Percentiles rank a stretch among this genome's conserved stretches.
These are phyloP conservation scores for Sclerotinia minor DNA, from an alignment of 2,329 filamentous ascomycete species.

Conservation along the genomic window DNA sequence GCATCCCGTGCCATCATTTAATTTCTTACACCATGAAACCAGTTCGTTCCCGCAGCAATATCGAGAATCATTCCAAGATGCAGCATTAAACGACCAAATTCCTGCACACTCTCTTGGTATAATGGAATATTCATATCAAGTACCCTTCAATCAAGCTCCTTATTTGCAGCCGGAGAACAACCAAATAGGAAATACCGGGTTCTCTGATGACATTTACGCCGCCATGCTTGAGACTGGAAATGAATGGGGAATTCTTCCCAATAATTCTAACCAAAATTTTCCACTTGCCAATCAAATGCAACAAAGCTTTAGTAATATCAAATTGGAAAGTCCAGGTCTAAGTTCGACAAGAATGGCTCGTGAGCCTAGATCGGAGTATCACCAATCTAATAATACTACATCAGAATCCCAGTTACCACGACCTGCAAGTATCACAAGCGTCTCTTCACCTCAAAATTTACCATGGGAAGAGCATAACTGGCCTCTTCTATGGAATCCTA, in stretches of 20 bases:
- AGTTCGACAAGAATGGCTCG: neutral
- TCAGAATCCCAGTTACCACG: neutral
- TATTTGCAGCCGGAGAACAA: slow-evolving; percentile 23
- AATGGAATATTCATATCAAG: neutral
- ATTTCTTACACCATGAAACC: slow-evolving; percentile 6
- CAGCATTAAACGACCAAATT: slow-evolving; percentile 3
- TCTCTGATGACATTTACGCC: slow-evolving; percentile 35
- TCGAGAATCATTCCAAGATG: slow-evolving; percentile 11
- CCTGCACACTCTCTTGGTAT: slow-evolving; percentile 2
- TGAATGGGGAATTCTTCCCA: slow-evolving; percentile 27
- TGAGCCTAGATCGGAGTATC: neutral
- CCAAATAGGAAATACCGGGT: slow-evolving; percentile 30
- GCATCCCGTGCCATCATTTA: neutral
- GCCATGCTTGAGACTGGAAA: slow-evolving; percentile 35
- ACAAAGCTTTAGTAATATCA: neutral
- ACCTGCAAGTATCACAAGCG: slow-evolving; percentile 22
- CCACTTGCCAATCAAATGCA: slow-evolving; percentile 6
- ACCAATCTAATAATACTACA: neutral
- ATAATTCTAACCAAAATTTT: slow-evolving; percentile 23
- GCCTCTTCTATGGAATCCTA: slow-evolving; percentile 35
- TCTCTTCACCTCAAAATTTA: slow-evolving; percentile 30
- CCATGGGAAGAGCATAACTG: slow-evolving; percentile 34
- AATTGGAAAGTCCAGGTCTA: neutral
- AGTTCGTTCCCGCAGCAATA: slow-evolving; percentile 12
- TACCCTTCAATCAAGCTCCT: neutral